Percentiles rank a stretch among this genome's conserved stretches.
phyloP scores from a whole-genome alignment of 2,329 filamentous ascomycete species.

The Dendrostoma leiphaemia region DNA sequence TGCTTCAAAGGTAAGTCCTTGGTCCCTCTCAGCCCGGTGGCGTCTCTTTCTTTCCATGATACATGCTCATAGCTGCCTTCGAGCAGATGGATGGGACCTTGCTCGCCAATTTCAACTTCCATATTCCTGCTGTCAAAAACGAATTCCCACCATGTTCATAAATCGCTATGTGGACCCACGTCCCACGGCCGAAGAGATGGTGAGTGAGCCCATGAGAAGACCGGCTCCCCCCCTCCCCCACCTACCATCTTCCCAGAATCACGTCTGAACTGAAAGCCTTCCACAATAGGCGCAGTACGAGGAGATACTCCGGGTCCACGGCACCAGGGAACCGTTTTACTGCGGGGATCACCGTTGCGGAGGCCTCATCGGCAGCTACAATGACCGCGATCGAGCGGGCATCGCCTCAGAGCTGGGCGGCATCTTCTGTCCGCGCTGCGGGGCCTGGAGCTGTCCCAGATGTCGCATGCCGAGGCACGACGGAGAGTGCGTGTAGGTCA shows the following conservation, averaged over 20 bases:
- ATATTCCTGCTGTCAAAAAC: too few species aligned
- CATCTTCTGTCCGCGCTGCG: background rate
- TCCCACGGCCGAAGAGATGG: too few species aligned
- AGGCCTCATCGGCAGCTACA: background rate
- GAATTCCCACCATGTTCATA: too few species aligned
- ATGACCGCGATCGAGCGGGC: slow-evolving; percentile 1
- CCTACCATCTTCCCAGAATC: too few species aligned
- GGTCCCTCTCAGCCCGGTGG: too few species aligned
- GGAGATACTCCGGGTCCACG: background rate
- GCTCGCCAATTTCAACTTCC: too few species aligned
- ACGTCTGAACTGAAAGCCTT: too few species aligned
- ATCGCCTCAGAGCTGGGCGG: slow-evolving; percentile 1
- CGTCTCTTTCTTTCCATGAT: background rate
- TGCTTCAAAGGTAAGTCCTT: background rate
- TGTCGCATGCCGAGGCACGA: slow-evolving; percentile 1
- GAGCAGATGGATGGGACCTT: slow-evolving; percentile 3
- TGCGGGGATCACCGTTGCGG: background rate
- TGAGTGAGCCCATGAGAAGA: too few species aligned
- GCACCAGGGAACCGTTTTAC: slow-evolving; percentile 3
- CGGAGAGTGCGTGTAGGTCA: slow-evolving; percentile 1
- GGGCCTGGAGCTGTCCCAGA: background rate
- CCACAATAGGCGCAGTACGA: too few species aligned
- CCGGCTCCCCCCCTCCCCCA: too few species aligned
- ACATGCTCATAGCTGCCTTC: background rate
- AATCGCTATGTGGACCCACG: too few species aligned